These are phyloP conservation scores for Debaryomyces prosopidis DNA, from an alignment of 805 yeast genomes.

Conservation along the genomic window DNA sequence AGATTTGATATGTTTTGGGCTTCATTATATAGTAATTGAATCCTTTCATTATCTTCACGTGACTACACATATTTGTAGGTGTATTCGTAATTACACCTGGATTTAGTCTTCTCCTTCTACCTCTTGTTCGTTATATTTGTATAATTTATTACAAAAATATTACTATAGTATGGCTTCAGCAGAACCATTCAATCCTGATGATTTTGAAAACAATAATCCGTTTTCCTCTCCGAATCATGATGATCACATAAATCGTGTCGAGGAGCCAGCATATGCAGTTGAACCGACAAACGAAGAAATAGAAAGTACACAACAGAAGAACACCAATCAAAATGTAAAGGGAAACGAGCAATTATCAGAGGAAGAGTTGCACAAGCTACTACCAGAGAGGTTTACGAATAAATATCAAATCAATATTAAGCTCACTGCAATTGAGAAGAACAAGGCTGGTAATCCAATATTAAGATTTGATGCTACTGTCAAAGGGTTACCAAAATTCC, in stretches of 20 bases:
- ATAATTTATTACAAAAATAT: not conserved
- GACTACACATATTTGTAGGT: not conserved
- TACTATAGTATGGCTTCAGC: conserved; percentile 38
- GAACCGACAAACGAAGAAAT: not conserved
- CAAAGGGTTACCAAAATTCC: conserved; percentile 67
- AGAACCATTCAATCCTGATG: conserved; percentile 48
- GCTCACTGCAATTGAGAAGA: conserved; percentile 70
- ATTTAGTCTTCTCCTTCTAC: too few relatives aligned
- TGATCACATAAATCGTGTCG: not conserved
- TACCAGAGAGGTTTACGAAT: conserved; percentile 52
- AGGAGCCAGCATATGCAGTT: not conserved
- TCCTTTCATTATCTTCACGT: not conserved
- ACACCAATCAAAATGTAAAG: not conserved
- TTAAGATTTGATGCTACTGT: conserved; percentile 60
- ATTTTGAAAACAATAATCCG: conserved; percentile 45
- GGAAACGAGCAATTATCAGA: conserved; percentile 11
- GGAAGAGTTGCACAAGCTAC: conserved; percentile 42
- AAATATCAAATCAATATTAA: conserved; percentile 49
- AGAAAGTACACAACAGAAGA: conserved; percentile 22
- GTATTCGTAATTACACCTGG: too few relatives aligned
- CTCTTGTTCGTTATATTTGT: too few relatives aligned
- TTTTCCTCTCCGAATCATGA: conserved; percentile 33
- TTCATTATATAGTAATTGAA: too few relatives aligned
- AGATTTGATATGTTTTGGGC: not conserved
- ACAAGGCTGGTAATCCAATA: conserved; percentile 76